phyloP scores from a whole-genome alignment of 805 yeast species.

The Danielozyma ontarioensis region DNA sequence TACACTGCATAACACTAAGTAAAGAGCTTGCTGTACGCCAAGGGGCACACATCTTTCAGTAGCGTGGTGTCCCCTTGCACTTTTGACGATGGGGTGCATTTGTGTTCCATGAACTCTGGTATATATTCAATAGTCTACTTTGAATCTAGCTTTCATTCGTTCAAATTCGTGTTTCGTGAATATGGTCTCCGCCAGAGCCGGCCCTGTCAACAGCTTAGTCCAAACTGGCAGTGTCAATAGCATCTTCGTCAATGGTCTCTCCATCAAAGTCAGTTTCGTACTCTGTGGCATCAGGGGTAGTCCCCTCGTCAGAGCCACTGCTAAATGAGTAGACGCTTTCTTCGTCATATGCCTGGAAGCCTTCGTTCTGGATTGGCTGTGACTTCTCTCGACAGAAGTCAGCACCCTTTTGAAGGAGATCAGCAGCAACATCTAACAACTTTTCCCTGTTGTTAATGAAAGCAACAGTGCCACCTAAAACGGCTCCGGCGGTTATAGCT shows the following conservation, averaged over 20 bases:
- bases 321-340: no score
- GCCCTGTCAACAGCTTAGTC: constrained; percentile 1
- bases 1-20: no score
- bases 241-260: constrained; percentile 2
- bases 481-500: constrained; percentile 28
- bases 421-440: constrained; percentile 24
- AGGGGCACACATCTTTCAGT: no score
- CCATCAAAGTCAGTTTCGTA: constrained; percentile 7
- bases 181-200: no score
- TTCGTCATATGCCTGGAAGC: constrained; percentile 8
- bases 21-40: no score
- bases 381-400: constrained; percentile 16
- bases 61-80: no score
- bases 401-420: constrained; percentile 25
- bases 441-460: constrained; percentile 22
- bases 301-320: constrained; percentile 10
- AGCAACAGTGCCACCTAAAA: constrained; percentile 31
- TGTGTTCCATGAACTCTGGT: no score
- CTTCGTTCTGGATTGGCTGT: not conserved
- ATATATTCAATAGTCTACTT: no score
- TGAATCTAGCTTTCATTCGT: no score
- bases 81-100: no score
- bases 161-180: no score
- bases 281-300: constrained; percentile 14
- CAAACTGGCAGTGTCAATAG: constrained; percentile 1